These are phyloP conservation scores for Mycena filopes DNA, from an alignment of 768 basidiomycete species.

Conservation along the genomic window DNA sequence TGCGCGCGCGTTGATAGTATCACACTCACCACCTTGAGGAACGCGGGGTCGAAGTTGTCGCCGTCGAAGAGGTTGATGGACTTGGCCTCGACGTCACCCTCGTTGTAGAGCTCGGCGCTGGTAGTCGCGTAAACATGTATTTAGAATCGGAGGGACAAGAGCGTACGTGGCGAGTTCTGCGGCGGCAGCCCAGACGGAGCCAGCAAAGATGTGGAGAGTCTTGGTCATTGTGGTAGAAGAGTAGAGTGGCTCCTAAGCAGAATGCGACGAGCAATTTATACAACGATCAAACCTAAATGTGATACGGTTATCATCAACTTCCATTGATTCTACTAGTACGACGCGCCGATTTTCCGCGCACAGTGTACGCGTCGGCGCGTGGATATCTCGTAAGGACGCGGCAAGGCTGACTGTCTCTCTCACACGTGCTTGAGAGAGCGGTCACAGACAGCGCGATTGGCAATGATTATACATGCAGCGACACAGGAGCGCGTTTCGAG, in stretches of 20 bases:
- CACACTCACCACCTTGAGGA: constrained; percentile 50
- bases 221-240: constrained; percentile 29
- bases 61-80: constrained; percentile 56
- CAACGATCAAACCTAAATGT: neutral
- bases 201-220: constrained; percentile 39
- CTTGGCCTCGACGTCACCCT: constrained; percentile 47
- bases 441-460: too few species aligned
- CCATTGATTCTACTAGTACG: neutral
- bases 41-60: constrained; percentile 58
- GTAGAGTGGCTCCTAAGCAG: neutral
- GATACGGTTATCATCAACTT: too few species aligned
- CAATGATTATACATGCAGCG: too few species aligned
- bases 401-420: too few species aligned
- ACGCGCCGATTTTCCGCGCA: too few species aligned
- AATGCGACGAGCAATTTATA: neutral
- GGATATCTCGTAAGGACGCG: too few species aligned
- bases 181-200: constrained; percentile 41
- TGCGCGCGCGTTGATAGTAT: neutral
- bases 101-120: constrained; percentile 52
- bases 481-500: too few species aligned
- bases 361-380: too few species aligned
- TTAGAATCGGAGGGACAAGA: neutral
- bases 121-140: neutral
- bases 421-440: neutral
- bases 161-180: constrained; percentile 40